Evolutionary conservation across 1,284 basidiomycete genomes (phyloP).

Genomic region (Veloboletus limbatus): DNA sequence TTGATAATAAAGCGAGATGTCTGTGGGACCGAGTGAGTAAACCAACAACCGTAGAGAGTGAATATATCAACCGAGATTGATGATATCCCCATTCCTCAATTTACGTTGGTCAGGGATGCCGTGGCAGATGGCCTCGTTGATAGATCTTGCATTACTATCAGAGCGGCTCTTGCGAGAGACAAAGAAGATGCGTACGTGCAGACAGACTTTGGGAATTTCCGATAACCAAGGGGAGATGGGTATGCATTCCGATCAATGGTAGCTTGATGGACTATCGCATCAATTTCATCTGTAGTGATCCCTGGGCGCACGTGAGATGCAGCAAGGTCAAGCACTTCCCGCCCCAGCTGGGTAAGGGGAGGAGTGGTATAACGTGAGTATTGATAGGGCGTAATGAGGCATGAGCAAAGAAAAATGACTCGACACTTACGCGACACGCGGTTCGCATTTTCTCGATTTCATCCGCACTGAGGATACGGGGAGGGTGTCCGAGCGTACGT

Average conservation of each 20-base stretch:
- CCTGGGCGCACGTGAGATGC: slow-evolving; percentile 86
- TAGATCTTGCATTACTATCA: slow-evolving; percentile 50
- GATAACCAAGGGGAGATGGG: slow-evolving; percentile 93
- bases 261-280: slow-evolving; percentile 93
- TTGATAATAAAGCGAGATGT: slow-evolving; percentile 67
- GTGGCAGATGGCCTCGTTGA: slow-evolving; percentile 98
- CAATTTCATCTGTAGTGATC: slow-evolving; percentile 93
- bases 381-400: not conserved
- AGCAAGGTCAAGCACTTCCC: slow-evolving; percentile 90
- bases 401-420: not conserved
- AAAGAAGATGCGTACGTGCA: slow-evolving; percentile 70
- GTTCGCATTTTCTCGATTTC: slow-evolving; percentile 80
- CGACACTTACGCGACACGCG: slow-evolving; percentile 63
- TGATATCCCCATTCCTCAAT: slow-evolving; percentile 86
- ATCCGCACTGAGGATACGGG: slow-evolving; percentile 58
- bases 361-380: too few species aligned
- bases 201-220: slow-evolving; percentile 91
- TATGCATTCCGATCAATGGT: slow-evolving; percentile 91
- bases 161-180: slow-evolving; percentile 1
- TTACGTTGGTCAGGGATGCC: slow-evolving; percentile 91
- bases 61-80: slow-evolving; percentile 72
- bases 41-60: not conserved
- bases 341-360: slow-evolving; percentile 58
- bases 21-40: slow-evolving; percentile 35
- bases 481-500: slow-evolving; percentile 56